phyloP scores from a whole-genome alignment of 208 protist species.

The Crithidia expoeki region DNA sequence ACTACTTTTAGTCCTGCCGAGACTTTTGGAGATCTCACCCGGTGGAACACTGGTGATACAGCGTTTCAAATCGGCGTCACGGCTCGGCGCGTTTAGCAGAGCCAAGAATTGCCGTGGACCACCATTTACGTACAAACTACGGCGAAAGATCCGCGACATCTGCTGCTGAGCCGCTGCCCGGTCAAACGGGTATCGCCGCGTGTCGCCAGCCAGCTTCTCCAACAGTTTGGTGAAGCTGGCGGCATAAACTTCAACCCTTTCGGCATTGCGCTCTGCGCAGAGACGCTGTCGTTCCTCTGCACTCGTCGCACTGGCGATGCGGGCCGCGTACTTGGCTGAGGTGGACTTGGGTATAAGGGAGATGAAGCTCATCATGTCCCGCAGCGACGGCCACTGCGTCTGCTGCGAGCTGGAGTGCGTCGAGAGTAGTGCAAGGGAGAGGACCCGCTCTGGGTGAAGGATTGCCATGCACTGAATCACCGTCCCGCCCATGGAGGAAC shows the following conservation, averaged over 20 bases:
- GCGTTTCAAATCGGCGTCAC: constrained; percentile 28
- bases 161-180: constrained; percentile 22
- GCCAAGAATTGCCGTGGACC: constrained; percentile 61
- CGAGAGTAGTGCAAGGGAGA: constrained; percentile 53
- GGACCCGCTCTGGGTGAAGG: constrained; percentile 46
- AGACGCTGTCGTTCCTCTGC: constrained; percentile 36
- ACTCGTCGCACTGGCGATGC: constrained; percentile 30
- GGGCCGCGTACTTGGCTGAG: constrained; percentile 34
- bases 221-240: constrained; percentile 43
- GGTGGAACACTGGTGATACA: constrained; percentile 39
- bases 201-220: constrained; percentile 40
- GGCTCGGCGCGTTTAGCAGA: constrained; percentile 48
- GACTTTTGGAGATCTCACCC: not conserved
- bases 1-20: not conserved
- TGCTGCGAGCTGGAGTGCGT: constrained; percentile 40
- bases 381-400: constrained; percentile 46
- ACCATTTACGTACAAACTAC: constrained; percentile 52
- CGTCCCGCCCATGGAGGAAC: constrained; percentile 75
- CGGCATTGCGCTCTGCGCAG: constrained; percentile 35
- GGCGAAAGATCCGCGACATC: constrained; percentile 46
- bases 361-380: constrained; percentile 47
- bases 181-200: constrained; percentile 49
- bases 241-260: constrained; percentile 38
- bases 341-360: constrained; percentile 38
- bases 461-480: constrained; percentile 72